These are phyloP conservation scores for Auriscalpium orientale DNA, from an alignment of 768 basidiomycete species.

Conservation along the genomic window DNA sequence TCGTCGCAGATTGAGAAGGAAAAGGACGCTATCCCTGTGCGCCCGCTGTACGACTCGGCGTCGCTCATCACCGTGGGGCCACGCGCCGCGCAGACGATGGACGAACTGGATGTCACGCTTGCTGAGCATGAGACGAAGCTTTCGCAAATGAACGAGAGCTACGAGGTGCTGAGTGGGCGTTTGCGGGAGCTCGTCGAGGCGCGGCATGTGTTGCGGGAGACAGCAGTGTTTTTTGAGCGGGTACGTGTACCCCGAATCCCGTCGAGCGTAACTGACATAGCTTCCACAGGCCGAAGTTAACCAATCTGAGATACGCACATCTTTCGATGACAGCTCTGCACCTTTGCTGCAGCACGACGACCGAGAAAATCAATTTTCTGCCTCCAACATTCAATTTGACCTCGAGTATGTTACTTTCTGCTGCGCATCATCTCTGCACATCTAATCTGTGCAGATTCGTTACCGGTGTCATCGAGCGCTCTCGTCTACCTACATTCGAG, in stretches of 20 bases:
- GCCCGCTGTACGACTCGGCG: constrained; percentile 80
- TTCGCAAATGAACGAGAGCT: constrained; percentile 86
- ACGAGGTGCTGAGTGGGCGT: constrained; percentile 80
- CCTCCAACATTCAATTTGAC: constrained; percentile 60
- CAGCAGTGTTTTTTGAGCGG: constrained; percentile 92
- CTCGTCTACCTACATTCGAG: constrained; percentile 88
- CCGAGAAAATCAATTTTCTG: constrained; percentile 52
- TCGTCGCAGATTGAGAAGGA: constrained; percentile 78
- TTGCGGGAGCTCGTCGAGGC: constrained; percentile 88
- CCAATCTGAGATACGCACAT: constrained; percentile 73
- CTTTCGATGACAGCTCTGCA: constrained; percentile 86
- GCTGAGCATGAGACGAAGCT: constrained; percentile 81
- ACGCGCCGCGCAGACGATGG: constrained; percentile 86
- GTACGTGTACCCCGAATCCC: constrained; percentile 26
- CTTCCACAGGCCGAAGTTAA: constrained; percentile 63
- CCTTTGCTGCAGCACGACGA: constrained; percentile 92
- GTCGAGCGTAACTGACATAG: neutral
- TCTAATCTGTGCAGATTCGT: constrained; percentile 59
- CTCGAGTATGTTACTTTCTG: constrained; percentile 62
- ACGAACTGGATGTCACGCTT: constrained; percentile 85
- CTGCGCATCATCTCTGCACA: neutral
- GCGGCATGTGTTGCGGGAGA: constrained; percentile 88
- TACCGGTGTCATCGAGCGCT: constrained; percentile 91
- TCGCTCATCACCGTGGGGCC: constrained; percentile 87
- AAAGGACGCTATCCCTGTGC: constrained; percentile 72